Conservation (phyloP, 2,329 filamentous ascomycete genomes). For the Penicillium decumbens region DNA sequence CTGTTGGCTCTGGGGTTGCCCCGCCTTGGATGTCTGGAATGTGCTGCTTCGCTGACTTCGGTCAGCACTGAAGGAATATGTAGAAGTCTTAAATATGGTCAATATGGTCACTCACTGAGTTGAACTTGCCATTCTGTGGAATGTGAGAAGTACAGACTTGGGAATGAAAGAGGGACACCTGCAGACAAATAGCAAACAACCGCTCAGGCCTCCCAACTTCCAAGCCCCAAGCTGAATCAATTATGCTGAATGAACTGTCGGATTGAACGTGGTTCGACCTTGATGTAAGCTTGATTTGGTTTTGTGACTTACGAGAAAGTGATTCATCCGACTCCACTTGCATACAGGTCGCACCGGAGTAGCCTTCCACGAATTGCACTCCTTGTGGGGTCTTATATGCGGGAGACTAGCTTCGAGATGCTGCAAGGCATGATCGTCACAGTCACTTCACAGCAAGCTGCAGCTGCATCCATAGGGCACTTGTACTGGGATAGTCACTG, state of each 20-base stretch:
- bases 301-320: background rate
- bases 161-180: background rate
- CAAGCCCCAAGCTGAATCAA: background rate
- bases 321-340: slow-evolving; percentile 2
- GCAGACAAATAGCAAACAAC: background rate
- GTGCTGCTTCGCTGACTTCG: background rate
- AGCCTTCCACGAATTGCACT: background rate
- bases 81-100: background rate
- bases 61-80: background rate
- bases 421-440: slow-evolving; percentile 2
- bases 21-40: background rate
- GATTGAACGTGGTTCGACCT: background rate
- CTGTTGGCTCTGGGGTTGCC: background rate
- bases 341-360: background rate
- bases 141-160: background rate
- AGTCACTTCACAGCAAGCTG: background rate
- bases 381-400: background rate
- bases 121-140: background rate
- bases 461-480: background rate
- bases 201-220: background rate
- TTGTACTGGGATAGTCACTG: background rate
- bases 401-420: background rate
- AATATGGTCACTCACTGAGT: background rate
- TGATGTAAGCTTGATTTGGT: background rate
- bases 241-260: background rate